Evolutionary conservation across 176 grass and related monocot genomes (phyloP), one percentile per base, ranked within the genome.

Genomic region (Paspalum vaginatum): DNA sequence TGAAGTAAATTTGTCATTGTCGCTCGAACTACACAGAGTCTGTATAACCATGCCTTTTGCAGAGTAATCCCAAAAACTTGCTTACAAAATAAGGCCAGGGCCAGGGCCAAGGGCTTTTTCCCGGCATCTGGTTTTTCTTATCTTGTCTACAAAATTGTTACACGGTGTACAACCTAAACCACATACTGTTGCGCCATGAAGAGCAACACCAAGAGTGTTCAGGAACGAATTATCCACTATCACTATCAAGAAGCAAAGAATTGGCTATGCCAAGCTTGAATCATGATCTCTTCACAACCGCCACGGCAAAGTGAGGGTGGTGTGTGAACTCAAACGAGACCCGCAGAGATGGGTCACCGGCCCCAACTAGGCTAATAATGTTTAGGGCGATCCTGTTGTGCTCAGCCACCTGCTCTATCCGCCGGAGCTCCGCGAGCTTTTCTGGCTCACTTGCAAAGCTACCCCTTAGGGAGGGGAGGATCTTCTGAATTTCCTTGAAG

Each of bases 361-460:
- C 86, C 10, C 92, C 92, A 18, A 98, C 62, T 82, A 91, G 96
- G 74, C 80, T 91, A 56, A 98, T 89, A 26, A 98, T 89, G 88
- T 84, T 95, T 65, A 98, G 86, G 11, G 92, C 96, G 65, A 98
- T 89, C 69, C 96, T 84, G 37, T 98, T 98, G 68, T 87, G 92
- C 78, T 95, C 96, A 8, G 92, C 90, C 38, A 98, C 92, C 83
- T 95, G 92, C 69, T 98, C 96, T 79, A 98, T 89, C 78, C 89
- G 90, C 3, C 86, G 90, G 56, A 98, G 65, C 76, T 98, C 96
- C 2, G 65, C 74, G 61, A 95, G 87, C 82, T 91, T 98, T 27
- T 93, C 90, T 53, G 90, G 84, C 32, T 87, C 88, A 66, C 67
- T 86, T 26, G 92, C 83, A 74, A 93, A 98, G 68, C 86, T 89